Evolutionary conservation across 179 eudicot species (phyloP).

Genomic region (Carnegiea gigantea): DNA sequence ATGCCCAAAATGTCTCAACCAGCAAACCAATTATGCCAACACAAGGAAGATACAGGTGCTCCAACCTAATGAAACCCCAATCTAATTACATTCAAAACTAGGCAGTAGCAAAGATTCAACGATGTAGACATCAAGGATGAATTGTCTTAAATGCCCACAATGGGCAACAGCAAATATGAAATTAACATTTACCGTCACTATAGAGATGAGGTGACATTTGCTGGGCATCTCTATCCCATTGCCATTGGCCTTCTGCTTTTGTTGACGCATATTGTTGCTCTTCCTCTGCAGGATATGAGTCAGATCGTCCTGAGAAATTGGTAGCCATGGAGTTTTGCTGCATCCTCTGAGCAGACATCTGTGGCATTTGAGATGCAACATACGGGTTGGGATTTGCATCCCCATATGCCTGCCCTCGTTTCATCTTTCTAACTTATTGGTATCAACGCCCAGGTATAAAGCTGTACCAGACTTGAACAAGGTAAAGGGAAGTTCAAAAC

Average conservation of each 20-base stretch:
- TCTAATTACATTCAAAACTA: not conserved
- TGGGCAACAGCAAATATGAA: not conserved
- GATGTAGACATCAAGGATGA: not conserved
- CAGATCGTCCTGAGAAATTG: slow-evolving; percentile 52
- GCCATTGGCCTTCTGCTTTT: slow-evolving; percentile 67
- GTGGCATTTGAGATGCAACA: slow-evolving; percentile 42
- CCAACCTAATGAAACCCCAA: not conserved
- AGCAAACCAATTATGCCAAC: not conserved
- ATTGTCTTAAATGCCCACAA: not conserved
- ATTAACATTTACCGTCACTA: slow-evolving; percentile 49
- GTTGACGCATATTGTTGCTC: slow-evolving; percentile 49
- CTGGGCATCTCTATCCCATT: slow-evolving; percentile 81
- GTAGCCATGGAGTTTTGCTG: slow-evolving; percentile 34
- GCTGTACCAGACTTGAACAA: not conserved
- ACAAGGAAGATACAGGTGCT: not conserved
- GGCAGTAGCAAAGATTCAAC: not conserved
- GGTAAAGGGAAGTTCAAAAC: not conserved
- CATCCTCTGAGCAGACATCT: slow-evolving; percentile 44
- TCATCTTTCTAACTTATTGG: slow-evolving; percentile 31
- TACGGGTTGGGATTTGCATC: slow-evolving; percentile 46
- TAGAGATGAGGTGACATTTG: slow-evolving; percentile 68
- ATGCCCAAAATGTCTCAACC: not conserved
- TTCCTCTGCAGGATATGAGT: slow-evolving; percentile 40
- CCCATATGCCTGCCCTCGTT: slow-evolving; percentile 39
- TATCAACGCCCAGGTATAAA: not conserved